Percentiles rank a stretch among this genome's conserved stretches.
phyloP scores from a whole-genome alignment of 129 eudicot species.

The Pseudognaphalium luteoalbum region DNA sequence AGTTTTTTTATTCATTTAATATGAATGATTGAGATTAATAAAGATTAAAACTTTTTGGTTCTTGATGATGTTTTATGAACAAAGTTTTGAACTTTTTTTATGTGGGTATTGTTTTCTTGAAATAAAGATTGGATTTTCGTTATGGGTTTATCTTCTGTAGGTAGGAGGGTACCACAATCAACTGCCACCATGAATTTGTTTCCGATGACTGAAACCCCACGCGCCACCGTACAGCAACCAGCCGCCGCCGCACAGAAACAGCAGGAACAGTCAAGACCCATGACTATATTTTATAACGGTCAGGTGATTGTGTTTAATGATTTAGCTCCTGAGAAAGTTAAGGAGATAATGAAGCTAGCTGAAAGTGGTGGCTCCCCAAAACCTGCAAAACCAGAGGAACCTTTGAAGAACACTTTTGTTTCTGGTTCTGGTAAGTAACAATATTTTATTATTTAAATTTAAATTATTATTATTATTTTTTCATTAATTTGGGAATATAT shows the following conservation, averaged over 20 bases:
- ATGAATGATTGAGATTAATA: neutral
- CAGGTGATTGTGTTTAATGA: slow-evolving; percentile 81
- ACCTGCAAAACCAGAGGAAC: slow-evolving; percentile 41
- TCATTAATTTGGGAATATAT: neutral
- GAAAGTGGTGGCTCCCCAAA: slow-evolving; percentile 37
- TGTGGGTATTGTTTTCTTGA: neutral
- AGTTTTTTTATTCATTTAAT: neutral
- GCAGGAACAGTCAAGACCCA: slow-evolving; percentile 29
- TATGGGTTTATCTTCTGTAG: slow-evolving; percentile 16
- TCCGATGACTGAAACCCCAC: slow-evolving; percentile 27
- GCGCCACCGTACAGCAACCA: slow-evolving; percentile 15
- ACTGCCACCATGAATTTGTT: slow-evolving; percentile 64
- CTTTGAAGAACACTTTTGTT: slow-evolving; percentile 29
- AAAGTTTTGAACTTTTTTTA: neutral
- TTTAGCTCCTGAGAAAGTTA: slow-evolving; percentile 70
- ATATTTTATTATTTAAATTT: neutral
- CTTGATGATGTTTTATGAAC: neutral
- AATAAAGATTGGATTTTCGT: neutral
- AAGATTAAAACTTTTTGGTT: neutral
- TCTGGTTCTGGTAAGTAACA: slow-evolving; percentile 35
- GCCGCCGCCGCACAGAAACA: slow-evolving; percentile 32
- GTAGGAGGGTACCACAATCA: slow-evolving; percentile 22
- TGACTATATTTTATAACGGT: slow-evolving; percentile 92
- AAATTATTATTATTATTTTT: neutral
- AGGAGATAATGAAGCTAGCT: slow-evolving; percentile 72